phyloP scores from a whole-genome alignment of 306 rosid species.

The Mucuna pruriens region DNA sequence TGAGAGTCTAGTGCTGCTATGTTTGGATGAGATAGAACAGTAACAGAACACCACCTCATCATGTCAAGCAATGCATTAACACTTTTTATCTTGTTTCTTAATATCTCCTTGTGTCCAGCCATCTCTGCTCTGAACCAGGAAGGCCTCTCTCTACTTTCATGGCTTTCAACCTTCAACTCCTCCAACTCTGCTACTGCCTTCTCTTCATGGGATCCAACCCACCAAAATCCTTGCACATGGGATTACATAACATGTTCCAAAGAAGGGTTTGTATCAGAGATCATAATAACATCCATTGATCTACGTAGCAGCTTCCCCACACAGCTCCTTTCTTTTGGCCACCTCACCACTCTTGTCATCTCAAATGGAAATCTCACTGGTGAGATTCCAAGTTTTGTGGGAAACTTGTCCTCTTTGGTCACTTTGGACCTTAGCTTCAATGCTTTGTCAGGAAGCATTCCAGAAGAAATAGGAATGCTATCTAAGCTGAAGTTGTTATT shows the following conservation, averaged over 20 bases:
- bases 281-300: slow-evolving; percentile 62
- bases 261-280: slow-evolving; percentile 65
- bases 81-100: slow-evolving; percentile 63
- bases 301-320: slow-evolving; percentile 68
- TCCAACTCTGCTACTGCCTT: slow-evolving; percentile 64
- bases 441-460: slow-evolving; percentile 76
- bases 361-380: slow-evolving; percentile 88
- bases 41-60: slow-evolving; percentile 51
- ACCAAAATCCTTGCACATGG: slow-evolving; percentile 85
- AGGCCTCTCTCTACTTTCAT: slow-evolving; percentile 85
- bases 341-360: slow-evolving; percentile 68
- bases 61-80: slow-evolving; percentile 68
- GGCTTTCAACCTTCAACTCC: slow-evolving; percentile 84
- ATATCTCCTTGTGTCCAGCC: slow-evolving; percentile 60
- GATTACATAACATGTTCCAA: slow-evolving; percentile 74
- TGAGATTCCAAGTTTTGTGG: slow-evolving; percentile 63
- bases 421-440: slow-evolving; percentile 86
- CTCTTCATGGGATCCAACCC: slow-evolving; percentile 81
- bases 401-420: slow-evolving; percentile 74
- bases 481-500: slow-evolving; percentile 55
- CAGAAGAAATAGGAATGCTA: slow-evolving; percentile 65
- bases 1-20: slow-evolving; percentile 44
- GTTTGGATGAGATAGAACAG: slow-evolving; percentile 67
- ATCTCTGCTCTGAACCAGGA: slow-evolving; percentile 81
- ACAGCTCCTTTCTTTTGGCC: slow-evolving; percentile 64